Base-by-base conservation (phyloP, 306 rosid genomes). In the Vigna radiata region DNA sequence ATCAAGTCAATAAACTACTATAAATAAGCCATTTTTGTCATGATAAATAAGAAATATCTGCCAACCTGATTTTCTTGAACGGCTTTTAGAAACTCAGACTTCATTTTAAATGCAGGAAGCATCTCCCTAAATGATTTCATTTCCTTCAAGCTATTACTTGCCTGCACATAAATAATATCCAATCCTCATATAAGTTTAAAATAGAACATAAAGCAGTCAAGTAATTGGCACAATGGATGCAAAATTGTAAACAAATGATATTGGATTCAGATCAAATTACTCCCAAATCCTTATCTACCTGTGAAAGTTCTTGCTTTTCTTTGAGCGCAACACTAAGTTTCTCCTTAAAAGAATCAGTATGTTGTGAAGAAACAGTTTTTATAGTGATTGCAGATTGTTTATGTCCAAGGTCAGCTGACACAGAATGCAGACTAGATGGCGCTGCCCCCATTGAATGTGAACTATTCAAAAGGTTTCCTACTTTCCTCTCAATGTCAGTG, bases 31-130 rank as follows among this genome's bases (percentile, higher is more conserved):
- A 39, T 23, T 73, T 56, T 53, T 43, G 52, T 54, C 27, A 56
- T 1, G 27, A 62, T 62, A 37, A 19, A 72, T 52, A 82, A 39
- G 82, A 76, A 31, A 46, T 70, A 78, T 53, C 43, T 39, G 10
- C 68, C 60, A 78, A 94, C 98, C 98, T 92, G 98, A 83, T 90
- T 92, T 87, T 87, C 87, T 37, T 74, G 81, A 86, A 90, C 93
- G 37, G 93, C 91, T 87, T 86, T 88, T 77, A 94, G 83, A 82
- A 94, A 90, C 79, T 89, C 87, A 2, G 91, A 89, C 83, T 85
- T 94, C 96, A 90, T 79, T 77, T 87, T 88, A 86, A 83, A 89
- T 17, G 98, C 95, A 59, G 97, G 98, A 78, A 94, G 97, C 60
- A 85, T 89, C 89, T 92, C 95, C 75, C 92, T 86, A 72, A 94